These are phyloP conservation scores for Penicillium crustosum DNA, from an alignment of 2,329 filamentous ascomycete genomes.

Conservation along the genomic window DNA sequence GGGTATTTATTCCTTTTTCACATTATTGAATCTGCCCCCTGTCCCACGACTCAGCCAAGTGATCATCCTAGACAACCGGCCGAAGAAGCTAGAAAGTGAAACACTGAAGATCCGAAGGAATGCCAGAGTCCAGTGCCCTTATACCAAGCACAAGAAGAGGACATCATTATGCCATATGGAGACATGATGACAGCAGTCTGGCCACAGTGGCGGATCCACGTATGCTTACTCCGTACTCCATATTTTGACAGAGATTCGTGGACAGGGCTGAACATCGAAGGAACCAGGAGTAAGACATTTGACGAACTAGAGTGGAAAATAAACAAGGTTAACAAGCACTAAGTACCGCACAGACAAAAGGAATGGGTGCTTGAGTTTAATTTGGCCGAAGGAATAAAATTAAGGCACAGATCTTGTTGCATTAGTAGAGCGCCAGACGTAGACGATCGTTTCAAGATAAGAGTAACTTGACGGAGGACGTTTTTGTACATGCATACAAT, in stretches of 20 bases:
- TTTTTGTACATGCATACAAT: background rate
- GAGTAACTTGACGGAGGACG: background rate
- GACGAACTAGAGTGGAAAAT: background rate
- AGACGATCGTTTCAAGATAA: conserved; percentile 6
- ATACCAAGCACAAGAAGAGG: background rate
- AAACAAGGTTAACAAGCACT: background rate
- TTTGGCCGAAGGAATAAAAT: background rate
- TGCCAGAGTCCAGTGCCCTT: background rate
- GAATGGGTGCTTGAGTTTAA: background rate
- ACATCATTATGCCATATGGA: background rate
- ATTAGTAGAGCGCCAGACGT: background rate
- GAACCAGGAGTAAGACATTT: background rate
- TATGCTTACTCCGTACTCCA: background rate
- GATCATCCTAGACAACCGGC: conserved; percentile 1
- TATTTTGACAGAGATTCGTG: background rate
- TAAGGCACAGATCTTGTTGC: background rate
- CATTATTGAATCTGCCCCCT: background rate
- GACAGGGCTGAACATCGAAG: background rate
- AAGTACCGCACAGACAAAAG: background rate
- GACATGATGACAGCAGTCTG: background rate
- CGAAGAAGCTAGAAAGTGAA: background rate
- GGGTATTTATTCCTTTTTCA: background rate
- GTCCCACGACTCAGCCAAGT: conserved; percentile 1
- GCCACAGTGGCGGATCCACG: background rate
- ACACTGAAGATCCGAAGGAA: background rate